A percentile compares a stretch with the other conserved stretches of the same genome.
phyloP scores from a whole-genome alignment of 768 basidiomycete species.

The Boletus fagicola region DNA sequence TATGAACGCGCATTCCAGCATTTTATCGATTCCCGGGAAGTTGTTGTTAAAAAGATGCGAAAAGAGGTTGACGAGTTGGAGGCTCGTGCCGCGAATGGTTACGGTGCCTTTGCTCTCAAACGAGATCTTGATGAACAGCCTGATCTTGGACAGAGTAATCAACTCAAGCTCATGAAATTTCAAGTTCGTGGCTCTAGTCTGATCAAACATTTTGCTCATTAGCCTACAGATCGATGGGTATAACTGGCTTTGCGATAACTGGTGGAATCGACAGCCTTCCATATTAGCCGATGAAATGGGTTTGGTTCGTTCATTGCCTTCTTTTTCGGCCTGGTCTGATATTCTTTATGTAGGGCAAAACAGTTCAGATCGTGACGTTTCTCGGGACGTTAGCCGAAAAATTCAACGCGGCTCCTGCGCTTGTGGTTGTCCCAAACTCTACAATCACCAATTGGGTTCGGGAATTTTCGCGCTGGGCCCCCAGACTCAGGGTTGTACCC shows the following conservation, averaged over 20 bases:
- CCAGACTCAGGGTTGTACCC: constrained; percentile 71
- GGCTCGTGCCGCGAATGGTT: constrained; percentile 55
- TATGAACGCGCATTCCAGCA: constrained; percentile 66
- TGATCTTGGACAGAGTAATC: constrained; percentile 60
- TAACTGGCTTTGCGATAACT: constrained; percentile 83
- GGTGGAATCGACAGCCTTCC: constrained; percentile 82
- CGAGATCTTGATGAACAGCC: constrained; percentile 50
- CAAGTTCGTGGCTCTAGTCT: constrained; percentile 50
- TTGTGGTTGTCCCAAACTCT: constrained; percentile 95
- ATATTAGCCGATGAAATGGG: constrained; percentile 99
- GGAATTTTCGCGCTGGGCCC: constrained; percentile 81
- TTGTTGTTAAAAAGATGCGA: constrained; percentile 52
- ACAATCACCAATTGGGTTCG: constrained; percentile 95
- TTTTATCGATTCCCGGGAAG: constrained; percentile 60
- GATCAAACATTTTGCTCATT: constrained; percentile 3
- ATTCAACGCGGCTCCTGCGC: constrained; percentile 67
- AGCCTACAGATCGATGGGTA: constrained; percentile 65
- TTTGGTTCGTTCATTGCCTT: constrained; percentile 44
- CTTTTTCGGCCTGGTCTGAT: constrained; percentile 5
- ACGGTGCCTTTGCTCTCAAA: constrained; percentile 45
- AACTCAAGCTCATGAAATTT: constrained; percentile 80
- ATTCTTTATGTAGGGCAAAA: constrained; percentile 65
- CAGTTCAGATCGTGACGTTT: constrained; percentile 87
- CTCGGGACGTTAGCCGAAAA: constrained; percentile 61
- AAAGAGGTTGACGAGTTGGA: constrained; percentile 46